Evolutionary conservation across 495 filamentous ascomycete genomes (phyloP).

Genomic region (Lophium mytilinum): DNA sequence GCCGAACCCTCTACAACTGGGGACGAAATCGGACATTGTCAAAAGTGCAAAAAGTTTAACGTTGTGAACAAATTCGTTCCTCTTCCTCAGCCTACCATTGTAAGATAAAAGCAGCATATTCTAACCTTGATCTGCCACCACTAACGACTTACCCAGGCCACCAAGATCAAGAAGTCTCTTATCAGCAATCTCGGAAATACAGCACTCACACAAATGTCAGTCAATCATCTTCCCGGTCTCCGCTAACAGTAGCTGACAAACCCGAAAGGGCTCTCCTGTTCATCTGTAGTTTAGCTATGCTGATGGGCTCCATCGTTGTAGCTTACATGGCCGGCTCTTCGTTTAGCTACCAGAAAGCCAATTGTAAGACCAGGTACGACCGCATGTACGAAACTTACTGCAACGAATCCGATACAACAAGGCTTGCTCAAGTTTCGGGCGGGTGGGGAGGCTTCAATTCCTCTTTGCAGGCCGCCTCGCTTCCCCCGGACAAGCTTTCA

Average conservation of each 20-base stretch:
- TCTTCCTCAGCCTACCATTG: constrained; percentile 12
- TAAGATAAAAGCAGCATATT: no score
- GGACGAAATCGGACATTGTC: constrained; percentile 20
- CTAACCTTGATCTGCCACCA: no score
- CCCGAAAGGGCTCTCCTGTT: constrained; percentile 1
- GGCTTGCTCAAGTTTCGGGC: constrained; percentile 3
- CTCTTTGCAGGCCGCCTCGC: neutral
- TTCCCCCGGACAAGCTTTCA: neutral
- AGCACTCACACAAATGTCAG: constrained; percentile 16
- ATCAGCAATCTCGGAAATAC: constrained; percentile 19
- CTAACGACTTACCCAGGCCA: neutral
- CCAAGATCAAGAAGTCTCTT: constrained; percentile 17
- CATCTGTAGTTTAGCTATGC: constrained; percentile 11
- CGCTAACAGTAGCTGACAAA: neutral
- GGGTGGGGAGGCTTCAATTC: constrained; percentile 17
- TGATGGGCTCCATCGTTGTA: constrained; percentile 3
- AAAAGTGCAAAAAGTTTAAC: constrained; percentile 21
- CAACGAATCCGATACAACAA: neutral
- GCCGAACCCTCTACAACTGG: constrained; percentile 13
- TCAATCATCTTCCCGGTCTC: neutral
- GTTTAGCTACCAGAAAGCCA: neutral
- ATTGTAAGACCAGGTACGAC: neutral
- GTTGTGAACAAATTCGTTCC: constrained; percentile 3
- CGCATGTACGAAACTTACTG: neutral
- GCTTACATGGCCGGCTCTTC: neutral